These are phyloP conservation scores for Xylaria bambusicola DNA, from an alignment of 495 filamentous ascomycete genomes.

Conservation along the genomic window DNA sequence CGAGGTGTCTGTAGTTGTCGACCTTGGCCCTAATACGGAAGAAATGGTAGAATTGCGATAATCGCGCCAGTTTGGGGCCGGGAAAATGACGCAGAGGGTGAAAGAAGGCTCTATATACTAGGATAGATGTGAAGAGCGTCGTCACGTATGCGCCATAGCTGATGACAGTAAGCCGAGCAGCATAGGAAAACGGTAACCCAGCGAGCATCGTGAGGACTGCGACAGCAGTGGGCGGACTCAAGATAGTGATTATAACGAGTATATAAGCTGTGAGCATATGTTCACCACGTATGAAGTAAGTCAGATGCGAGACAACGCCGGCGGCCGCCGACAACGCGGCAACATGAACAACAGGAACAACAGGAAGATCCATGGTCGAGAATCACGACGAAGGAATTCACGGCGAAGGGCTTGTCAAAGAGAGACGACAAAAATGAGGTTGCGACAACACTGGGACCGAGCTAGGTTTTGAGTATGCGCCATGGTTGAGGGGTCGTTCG, in stretches of 20 bases:
- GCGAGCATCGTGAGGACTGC: not conserved
- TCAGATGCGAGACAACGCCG: slow-evolving; percentile 13
- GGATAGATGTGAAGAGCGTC: slow-evolving; percentile 47
- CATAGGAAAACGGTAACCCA: slow-evolving; percentile 1
- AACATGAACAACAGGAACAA: not conserved
- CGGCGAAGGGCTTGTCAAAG: not conserved
- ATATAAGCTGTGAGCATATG: slow-evolving; percentile 17
- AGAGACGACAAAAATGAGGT: not conserved
- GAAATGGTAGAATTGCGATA: slow-evolving; percentile 39
- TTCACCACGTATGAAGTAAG: slow-evolving; percentile 28
- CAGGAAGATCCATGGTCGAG: slow-evolving; percentile 5
- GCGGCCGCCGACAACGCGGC: slow-evolving; percentile 1
- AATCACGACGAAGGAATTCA: not conserved
- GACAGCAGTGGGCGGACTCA: slow-evolving; percentile 1
- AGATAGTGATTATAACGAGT: slow-evolving; percentile 3
- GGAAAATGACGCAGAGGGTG: slow-evolving; percentile 49
- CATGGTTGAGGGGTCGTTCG: slow-evolving; percentile 1
- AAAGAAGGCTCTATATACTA: slow-evolving; percentile 48
- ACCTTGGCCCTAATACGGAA: slow-evolving; percentile 23
- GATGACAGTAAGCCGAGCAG: slow-evolving; percentile 7
- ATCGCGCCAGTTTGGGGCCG: slow-evolving; percentile 42
- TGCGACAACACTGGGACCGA: not conserved
- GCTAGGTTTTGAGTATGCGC: slow-evolving; percentile 8
- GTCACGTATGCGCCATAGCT: slow-evolving; percentile 28
- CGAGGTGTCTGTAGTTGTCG: slow-evolving; percentile 35